phyloP scores from a whole-genome alignment of 257 asterid species.

The Lavandula angustifolia region DNA sequence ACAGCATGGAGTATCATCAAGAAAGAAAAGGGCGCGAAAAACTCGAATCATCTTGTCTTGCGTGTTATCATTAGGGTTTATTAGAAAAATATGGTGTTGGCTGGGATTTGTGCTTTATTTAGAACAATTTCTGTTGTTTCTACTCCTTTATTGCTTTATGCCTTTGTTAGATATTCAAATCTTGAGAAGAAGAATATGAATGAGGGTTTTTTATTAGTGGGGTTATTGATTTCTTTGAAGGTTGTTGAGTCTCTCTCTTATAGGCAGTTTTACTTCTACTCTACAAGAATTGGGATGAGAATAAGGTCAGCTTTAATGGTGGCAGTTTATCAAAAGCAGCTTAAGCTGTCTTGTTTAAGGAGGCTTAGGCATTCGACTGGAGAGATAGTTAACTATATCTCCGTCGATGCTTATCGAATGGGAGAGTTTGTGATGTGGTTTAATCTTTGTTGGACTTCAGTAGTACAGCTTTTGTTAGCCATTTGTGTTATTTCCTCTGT shows the following conservation, averaged over 20 bases:
- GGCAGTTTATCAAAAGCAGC: slow-evolving; percentile 64
- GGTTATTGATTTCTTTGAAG: slow-evolving; percentile 49
- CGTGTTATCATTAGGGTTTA: slow-evolving; percentile 48
- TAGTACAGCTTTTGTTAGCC: slow-evolving; percentile 46
- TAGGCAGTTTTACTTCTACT: slow-evolving; percentile 61
- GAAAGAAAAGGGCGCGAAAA: slow-evolving; percentile 30
- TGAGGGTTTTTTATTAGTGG: slow-evolving; percentile 51
- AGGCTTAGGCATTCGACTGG: slow-evolving; percentile 66
- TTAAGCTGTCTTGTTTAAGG: slow-evolving; percentile 58
- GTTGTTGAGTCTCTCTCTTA: slow-evolving; percentile 53
- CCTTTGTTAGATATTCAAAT: slow-evolving; percentile 54
- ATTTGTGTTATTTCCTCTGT: slow-evolving; percentile 47
- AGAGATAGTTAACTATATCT: slow-evolving; percentile 68
- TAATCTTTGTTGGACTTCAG: slow-evolving; percentile 53
- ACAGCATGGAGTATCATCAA: slow-evolving; percentile 45
- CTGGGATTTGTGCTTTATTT: slow-evolving; percentile 41
- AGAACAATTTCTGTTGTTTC: slow-evolving; percentile 51
- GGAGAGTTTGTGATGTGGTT: slow-evolving; percentile 73
- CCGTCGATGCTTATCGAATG: slow-evolving; percentile 80
- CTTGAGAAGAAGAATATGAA: slow-evolving; percentile 29
- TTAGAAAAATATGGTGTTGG: slow-evolving; percentile 51
- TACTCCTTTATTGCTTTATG: slow-evolving; percentile 60
- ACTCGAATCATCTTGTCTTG: slow-evolving; percentile 32
- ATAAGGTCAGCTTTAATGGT: slow-evolving; percentile 77
- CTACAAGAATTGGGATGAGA: slow-evolving; percentile 65